Conservation (phyloP, 2,329 filamentous ascomycete genomes). For the Amauroascus verrucosus region DNA sequence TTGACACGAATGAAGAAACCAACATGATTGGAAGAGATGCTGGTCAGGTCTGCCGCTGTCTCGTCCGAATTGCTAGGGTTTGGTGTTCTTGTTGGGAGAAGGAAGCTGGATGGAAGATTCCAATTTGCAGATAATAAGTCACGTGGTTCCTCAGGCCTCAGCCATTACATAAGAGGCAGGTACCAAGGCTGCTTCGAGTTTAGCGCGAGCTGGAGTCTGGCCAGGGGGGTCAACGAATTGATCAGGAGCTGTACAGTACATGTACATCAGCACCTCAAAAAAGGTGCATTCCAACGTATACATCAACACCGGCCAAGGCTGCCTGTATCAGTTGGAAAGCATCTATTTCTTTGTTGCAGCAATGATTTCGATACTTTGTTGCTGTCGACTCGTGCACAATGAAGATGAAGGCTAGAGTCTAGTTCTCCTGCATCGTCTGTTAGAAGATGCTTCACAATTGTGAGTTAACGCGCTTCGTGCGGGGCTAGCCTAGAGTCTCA, state of each 20-base stretch:
- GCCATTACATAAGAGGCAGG: slow-evolving; percentile 1
- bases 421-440: slow-evolving; percentile 4
- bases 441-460: slow-evolving; percentile 13
- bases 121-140: not conserved
- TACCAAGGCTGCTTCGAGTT: not conserved
- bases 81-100: too few species aligned
- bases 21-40: too few species aligned
- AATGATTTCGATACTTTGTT: not conserved
- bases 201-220: not conserved
- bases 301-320: not conserved
- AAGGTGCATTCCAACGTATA: not conserved
- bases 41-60: too few species aligned
- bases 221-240: not conserved
- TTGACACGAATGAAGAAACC: too few species aligned
- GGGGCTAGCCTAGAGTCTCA: slow-evolving; percentile 9
- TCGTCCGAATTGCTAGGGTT: too few species aligned
- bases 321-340: not conserved
- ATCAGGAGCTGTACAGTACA: not conserved
- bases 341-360: not conserved
- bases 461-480: slow-evolving; percentile 8
- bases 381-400: not conserved
- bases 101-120: too few species aligned
- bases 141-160: not conserved
- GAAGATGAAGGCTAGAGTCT: slow-evolving; percentile 1
- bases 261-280: not conserved